Conservation (phyloP, 306 rosid species). For the Hippophae tibetana region DNA sequence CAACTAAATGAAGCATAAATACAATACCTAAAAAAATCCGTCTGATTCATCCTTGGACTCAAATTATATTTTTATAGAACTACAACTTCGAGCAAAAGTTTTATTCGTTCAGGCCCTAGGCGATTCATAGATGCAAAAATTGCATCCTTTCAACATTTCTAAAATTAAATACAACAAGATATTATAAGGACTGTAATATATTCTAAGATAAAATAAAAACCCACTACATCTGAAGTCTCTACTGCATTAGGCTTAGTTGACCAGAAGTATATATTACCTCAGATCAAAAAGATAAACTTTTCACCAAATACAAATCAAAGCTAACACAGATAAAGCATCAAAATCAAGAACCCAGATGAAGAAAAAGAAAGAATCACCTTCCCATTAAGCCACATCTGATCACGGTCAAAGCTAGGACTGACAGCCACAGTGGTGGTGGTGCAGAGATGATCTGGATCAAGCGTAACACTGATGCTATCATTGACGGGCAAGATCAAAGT, state of each 20-base stretch:
- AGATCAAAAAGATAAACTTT: not conserved
- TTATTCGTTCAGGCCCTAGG: too few relatives aligned
- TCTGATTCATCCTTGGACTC: not conserved
- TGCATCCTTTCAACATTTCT: too few relatives aligned
- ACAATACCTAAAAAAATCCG: not conserved
- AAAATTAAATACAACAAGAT: too few relatives aligned
- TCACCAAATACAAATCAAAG: not conserved
- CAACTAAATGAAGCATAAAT: not conserved
- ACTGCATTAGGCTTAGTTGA: not conserved
- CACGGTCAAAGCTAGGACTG: conserved; percentile 65
- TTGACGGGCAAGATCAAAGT: conserved; percentile 75
- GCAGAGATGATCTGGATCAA: conserved; percentile 85
- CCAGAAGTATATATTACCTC: not conserved
- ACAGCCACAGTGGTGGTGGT: conserved; percentile 94
- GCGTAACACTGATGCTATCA: conserved; percentile 92
- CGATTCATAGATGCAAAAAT: too few relatives aligned
- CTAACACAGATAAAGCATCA: conserved; percentile 2
- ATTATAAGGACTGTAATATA: too few relatives aligned
- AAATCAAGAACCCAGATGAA: not conserved
- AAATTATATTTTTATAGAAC: too few relatives aligned
- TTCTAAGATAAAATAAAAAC: not conserved
- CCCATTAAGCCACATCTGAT: conserved; percentile 96
- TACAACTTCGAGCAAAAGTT: too few relatives aligned
- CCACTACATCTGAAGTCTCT: not conserved
- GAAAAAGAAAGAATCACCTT: conserved; percentile 30